Evolutionary conservation across 1,284 basidiomycete genomes (phyloP), one percentile per base, ranked within the genome.

Genomic region (Cryptococcus sp.): DNA sequence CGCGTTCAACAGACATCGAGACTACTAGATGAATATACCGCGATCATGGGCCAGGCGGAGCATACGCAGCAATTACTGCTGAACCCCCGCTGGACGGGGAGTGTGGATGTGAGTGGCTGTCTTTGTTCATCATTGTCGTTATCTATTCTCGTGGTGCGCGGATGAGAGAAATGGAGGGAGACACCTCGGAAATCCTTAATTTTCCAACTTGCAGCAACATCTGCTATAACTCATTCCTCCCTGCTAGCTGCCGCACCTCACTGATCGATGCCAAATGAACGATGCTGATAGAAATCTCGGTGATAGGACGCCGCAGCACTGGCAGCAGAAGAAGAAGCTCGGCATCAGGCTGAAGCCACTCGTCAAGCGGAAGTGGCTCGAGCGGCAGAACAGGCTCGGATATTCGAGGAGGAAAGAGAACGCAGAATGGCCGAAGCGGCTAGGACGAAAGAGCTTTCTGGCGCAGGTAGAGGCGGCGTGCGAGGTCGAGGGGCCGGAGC

Each of bases 71-170:
- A 65, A 46, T 57, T 78, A 19, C 53, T 78, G 19, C 44, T 70
- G 25, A 74, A 79, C 53, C 66, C 72, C 5, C 57, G 59, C 17
- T 79, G 78, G 78, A 75, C 71, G 7, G 78, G 78, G 5, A 65
- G 68, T 13, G 49, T 61, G 17, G 76, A 75, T 51, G 78, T 79
- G 56, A 67, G 76, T 71, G 15, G 15, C 5, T 22, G 15, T 47
- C 3, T 40, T 10, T 16, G 31, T 22, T 35, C 50, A 19, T 45
- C 25, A 3, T 19, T 19, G 44, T 13, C 22, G 40, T 13, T 4
- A 52, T 22, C 27, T 40, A 16, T 19, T 42, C 40, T 47, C 46
- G 46, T 19, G 15, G 22, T 25, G 3, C 15, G 19, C 50, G 15
- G 17, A 20, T 3, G 3, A 6, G 40, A 16, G 20, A 53, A 25